Evolutionary conservation across 805 yeast genomes (phyloP), one percentile per base, ranked within the genome.

Genomic region (Schizosaccharomyces pombe): DNA sequence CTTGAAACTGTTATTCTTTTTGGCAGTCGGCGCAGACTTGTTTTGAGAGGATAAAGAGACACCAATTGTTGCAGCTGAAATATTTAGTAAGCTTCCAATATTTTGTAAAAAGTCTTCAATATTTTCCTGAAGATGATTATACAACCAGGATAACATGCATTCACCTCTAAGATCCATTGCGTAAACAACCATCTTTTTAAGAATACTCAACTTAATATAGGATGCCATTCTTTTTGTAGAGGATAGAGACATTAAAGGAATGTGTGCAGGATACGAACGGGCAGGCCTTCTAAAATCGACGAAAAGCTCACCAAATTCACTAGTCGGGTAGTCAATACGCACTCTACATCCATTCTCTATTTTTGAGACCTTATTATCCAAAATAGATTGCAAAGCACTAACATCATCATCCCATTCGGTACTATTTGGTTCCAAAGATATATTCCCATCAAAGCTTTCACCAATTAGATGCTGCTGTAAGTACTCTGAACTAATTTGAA

Each of bases 71-170:
- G 57, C 61, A 4, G 57, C 60, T 2, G 64, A 54, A 12, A 59
- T 57, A 32, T 70, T 70, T 47, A 74, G 61, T 24, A 89, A 70
- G 2, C 80, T 78, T 0, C 94, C 93, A 0, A 97, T 97, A 56
- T 79, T 72, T 47, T 78, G 76, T 8, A 82, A 73, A 12, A 86
- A 71, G 2, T 65, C 64, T 4, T 70, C 65, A 47, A 80, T 67
- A 60, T 82, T 76, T 14, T 75, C 79, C 58, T 81, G 80, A 16
- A 87, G 61, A 87, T 93, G 86, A 58, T 85, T 93, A 53, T 77
- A 69, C n/a, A 85, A 69, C 4, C 78, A 68, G 62, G 70, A 82
- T 1, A 86, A 64, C 67, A 80, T 75, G 61, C 82, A 77, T 60
- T 78, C 84, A 1, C 95, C 95, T 2, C 80, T 31, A 4, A 78